Percentiles rank a stretch among this genome's conserved stretches.
Conservation (phyloP, 2,329 filamentous ascomycete species). For the Trichocomaceae sp. region DNA sequence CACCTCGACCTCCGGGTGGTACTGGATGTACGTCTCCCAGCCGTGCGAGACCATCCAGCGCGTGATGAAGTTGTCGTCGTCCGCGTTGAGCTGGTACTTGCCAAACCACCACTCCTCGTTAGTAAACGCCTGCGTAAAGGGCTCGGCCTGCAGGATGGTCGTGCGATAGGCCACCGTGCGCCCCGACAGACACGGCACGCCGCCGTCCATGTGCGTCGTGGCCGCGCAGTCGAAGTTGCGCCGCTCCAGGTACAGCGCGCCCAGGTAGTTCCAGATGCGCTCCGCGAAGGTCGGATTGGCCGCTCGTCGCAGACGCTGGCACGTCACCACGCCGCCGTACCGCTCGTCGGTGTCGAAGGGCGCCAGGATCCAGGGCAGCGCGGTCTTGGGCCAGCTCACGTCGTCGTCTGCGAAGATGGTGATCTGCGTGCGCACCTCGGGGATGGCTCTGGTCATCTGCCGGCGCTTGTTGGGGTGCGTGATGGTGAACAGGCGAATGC, state of each 20-base stretch:
- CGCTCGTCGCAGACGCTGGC: constrained; percentile 73
- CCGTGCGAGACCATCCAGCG: constrained; percentile 88
- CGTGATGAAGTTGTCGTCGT: constrained; percentile 98
- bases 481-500: constrained; percentile 68
- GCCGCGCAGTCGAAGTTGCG: constrained; percentile 96
- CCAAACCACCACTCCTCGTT: constrained; percentile 76
- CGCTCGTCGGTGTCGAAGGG: constrained; percentile 72
- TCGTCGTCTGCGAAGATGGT: constrained; percentile 95
- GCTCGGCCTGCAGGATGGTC: constrained; percentile 74
- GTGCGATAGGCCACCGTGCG: constrained; percentile 88
- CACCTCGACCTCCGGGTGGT: constrained; percentile 82
- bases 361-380: constrained; percentile 85
- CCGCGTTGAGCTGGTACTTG: constrained; percentile 83
- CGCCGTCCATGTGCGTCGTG: constrained; percentile 89
- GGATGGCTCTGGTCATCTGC: constrained; percentile 86
- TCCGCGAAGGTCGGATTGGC: constrained; percentile 53
- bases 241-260: constrained; percentile 83
- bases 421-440: constrained; percentile 72
- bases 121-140: constrained; percentile 83
- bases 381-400: constrained; percentile 80
- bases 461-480: constrained; percentile 90
- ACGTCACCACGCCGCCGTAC: constrained; percentile 88
- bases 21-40: constrained; percentile 94
- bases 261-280: constrained; percentile 78
- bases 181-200: constrained; percentile 93